Evolutionary conservation across 805 yeast genomes (phyloP), one percentile per base, ranked within the genome.

Genomic region (Tetrapisispora iriomotensis): DNA sequence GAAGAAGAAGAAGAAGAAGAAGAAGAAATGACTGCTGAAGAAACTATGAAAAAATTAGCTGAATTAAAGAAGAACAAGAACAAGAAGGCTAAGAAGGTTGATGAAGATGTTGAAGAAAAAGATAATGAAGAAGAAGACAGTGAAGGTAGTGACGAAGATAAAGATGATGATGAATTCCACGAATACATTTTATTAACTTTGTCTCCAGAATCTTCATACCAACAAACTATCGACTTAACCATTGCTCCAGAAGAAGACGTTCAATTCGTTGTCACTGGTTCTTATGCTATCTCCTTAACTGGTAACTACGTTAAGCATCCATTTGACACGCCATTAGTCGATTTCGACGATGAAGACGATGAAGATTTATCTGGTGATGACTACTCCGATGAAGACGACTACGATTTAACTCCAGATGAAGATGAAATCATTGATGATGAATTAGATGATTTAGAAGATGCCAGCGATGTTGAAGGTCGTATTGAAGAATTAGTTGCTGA

Each of bases 241-340:
- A 82, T 92, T 57, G 74, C 81, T 40, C 95, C 97, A 56, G 90
- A 79, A 56, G 98, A 92, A 69, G 95, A 88, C 59, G 86, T 92
- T 45, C 79, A 72, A 70, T 92, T 92, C 58, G 94, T 86, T 58
- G 96, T 84, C 42, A 82, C 95, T 45, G 98, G 98, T 59, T 86
- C 96, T 21, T 90, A 87, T 71, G 82, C 94, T 49, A 72, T 92
- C 49, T 94, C 90, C 64, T 70, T 92, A 54, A 72, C 84, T 51
- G 99, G 99, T 71, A 90, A 92, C 79, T 87, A 81, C 67, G 81
- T 92, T 58, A 94, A 84, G 65, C 96, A 88, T 66, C 96, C 97
- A 63, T 85, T 78, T 56, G 95, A 88, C 57, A 51, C 58, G 9
- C 56, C 59, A 33, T 37, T 49, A 25, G 48, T 45, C 38, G 74